Percentiles rank a stretch among this genome's conserved stretches.
Evolutionary conservation across 495 filamentous ascomycete species (phyloP).

Genomic region (Tuber aestivum): DNA sequence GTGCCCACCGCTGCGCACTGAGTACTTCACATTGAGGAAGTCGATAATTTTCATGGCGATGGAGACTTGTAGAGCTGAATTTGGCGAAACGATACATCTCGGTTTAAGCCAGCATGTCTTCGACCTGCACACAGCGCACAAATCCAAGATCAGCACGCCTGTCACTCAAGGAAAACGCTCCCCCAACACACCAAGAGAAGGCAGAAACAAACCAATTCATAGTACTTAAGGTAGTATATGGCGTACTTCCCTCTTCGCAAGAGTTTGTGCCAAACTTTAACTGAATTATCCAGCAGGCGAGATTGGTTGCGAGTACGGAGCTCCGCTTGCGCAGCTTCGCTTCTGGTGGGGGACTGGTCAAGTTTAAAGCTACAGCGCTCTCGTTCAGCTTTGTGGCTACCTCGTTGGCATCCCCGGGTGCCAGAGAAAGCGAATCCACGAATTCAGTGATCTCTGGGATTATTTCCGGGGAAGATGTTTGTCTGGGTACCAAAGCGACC

Average conservation of each 20-base stretch:
- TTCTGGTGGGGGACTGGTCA: neutral
- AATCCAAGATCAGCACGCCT: neutral
- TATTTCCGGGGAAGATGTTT: neutral
- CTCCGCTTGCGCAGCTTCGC: constrained; percentile 1
- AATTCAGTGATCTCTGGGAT: neutral
- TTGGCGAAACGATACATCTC: constrained; percentile 47
- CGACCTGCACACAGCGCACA: constrained; percentile 5
- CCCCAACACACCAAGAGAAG: neutral
- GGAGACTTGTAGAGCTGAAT: constrained; percentile 45
- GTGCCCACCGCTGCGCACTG: constrained; percentile 49
- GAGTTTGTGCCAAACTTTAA: neutral
- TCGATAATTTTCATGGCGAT: constrained; percentile 42
- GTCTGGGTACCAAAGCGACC: neutral
- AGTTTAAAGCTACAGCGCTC: neutral
- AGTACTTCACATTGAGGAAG: constrained; percentile 44
- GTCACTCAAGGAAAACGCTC: neutral
- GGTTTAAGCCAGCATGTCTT: constrained; percentile 37
- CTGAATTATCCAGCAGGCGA: neutral
- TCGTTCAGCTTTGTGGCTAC: neutral
- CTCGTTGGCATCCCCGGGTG: neutral
- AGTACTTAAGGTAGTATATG: neutral
- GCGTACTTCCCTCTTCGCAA: neutral
- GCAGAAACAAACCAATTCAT: neutral
- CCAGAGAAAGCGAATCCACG: neutral
- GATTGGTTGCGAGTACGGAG: neutral